Evolutionary conservation across 768 basidiomycete species (phyloP).

Genomic region (Lactarius evosmus): DNA sequence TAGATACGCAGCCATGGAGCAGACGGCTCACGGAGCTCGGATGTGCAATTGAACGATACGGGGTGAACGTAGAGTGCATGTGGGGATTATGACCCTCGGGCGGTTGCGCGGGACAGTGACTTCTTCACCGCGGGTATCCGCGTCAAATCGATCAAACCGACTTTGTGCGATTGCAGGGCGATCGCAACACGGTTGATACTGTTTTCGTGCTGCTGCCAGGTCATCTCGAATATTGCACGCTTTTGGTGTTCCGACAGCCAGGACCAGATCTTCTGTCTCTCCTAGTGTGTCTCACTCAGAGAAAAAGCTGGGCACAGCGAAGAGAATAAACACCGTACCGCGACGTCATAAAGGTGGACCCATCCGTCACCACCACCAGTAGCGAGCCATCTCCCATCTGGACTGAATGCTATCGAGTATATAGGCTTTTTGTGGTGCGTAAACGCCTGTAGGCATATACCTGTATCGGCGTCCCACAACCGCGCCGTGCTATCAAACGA

Average conservation of each 20-base stretch:
- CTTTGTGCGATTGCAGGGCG: slow-evolving; percentile 62
- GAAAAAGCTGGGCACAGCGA: neutral
- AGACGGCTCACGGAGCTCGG: neutral
- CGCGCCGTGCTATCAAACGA: slow-evolving; percentile 81
- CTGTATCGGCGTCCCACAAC: slow-evolving; percentile 79
- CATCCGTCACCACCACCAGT: slow-evolving; percentile 80
- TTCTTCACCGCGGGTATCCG: slow-evolving; percentile 41
- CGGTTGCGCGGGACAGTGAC: neutral
- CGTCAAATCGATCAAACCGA: slow-evolving; percentile 63
- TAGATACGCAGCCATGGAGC: neutral
- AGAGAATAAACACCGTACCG: slow-evolving; percentile 45
- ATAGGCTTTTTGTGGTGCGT: slow-evolving; percentile 67
- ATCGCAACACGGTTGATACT: slow-evolving; percentile 59
- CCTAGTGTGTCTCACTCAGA: slow-evolving; percentile 5
- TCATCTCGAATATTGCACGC: slow-evolving; percentile 29
- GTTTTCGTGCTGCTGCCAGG: slow-evolving; percentile 30
- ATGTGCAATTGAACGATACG: neutral
- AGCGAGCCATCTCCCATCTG: slow-evolving; percentile 65
- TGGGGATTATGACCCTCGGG: neutral
- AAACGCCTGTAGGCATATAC: slow-evolving; percentile 70
- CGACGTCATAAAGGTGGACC: slow-evolving; percentile 65
- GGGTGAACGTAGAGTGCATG: too few relatives aligned
- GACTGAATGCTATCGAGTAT: slow-evolving; percentile 73
- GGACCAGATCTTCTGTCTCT: slow-evolving; percentile 27
- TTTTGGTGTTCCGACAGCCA: slow-evolving; percentile 25